Evolutionary conservation across 495 filamentous ascomycete genomes (phyloP), one percentile per base, ranked within the genome.

Genomic region (Trichoderma orchidacearum): DNA sequence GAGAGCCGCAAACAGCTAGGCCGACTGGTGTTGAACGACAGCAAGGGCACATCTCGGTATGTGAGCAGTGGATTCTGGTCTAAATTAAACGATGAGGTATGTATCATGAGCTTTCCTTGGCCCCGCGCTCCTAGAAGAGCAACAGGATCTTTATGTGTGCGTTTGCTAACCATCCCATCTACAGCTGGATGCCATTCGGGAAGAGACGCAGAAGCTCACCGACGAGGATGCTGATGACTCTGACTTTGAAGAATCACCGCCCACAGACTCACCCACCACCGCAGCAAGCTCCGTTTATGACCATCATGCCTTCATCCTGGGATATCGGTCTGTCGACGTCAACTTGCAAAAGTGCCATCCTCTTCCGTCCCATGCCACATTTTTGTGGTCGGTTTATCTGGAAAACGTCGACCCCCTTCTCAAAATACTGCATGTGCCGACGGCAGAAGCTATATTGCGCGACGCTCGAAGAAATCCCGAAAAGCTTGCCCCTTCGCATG

Each of bases 11-110:
- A 32, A 17, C 53, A 36, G 23, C 84, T 94, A 56, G 92, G 92
- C 31, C 76, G 90, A 53, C 66, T 97, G 61, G 86, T 57, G 8
- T 23, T 57, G 50, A 89, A 87, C 58, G 86, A 94, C 62, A 54
- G 56, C 60, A 78, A 81, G 51, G 85, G 85, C 3, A 82, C 80
- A 60, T 87, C 83, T 61, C 77, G 88, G 64, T 96, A 96, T 70
- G 85, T 96, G 58, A 91, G 87, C 66, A 91, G 85, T 68, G 84
- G 82, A 15, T 87, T 95, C 53, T 96, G 90, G 91, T 83, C 85
- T n/a, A 88, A 80, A 59, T 73, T 96, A 45, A 87, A 83, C 52
- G 87, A 92, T 58, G 89, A 96, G 80, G 89, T 89, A 61, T 66
- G 66, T n/a, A n/a, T n/a, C n/a, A n/a, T n/a, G n/a, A n/a, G n/a